Percentiles rank a stretch among this genome's conserved stretches.
Conservation (phyloP, 2,329 filamentous ascomycete species). For the Hansfordia pulvinata region DNA sequence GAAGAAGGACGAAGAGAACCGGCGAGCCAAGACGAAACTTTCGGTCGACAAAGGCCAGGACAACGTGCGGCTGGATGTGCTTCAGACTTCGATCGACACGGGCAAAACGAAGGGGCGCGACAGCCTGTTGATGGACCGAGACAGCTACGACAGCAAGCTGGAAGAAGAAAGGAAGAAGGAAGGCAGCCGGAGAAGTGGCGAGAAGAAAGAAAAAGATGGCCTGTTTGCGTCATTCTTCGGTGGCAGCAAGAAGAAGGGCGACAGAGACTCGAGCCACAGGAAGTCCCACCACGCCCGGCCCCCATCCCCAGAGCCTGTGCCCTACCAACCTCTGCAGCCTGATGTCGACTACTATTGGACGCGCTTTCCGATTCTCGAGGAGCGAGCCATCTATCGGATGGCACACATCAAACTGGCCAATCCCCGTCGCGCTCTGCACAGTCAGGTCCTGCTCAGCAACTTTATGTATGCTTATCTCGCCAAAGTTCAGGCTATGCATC, state of each 20-base stretch:
- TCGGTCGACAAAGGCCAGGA: constrained; percentile 52
- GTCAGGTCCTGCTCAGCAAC: constrained; percentile 91
- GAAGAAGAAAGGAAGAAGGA: constrained; percentile 78
- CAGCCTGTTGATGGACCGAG: constrained; percentile 71
- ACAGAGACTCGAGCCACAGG: constrained; percentile 60
- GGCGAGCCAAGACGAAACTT: constrained; percentile 51
- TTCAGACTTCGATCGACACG: constrained; percentile 77
- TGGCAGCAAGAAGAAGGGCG: constrained; percentile 74
- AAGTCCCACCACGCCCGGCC: constrained; percentile 59
- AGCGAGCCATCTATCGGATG: constrained; percentile 96
- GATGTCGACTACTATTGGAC: constrained; percentile 96
- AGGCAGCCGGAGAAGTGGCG: constrained; percentile 55
- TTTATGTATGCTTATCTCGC: constrained; percentile 99
- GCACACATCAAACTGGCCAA: constrained; percentile 99
- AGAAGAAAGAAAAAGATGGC: constrained; percentile 86
- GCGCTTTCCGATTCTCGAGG: constrained; percentile 85
- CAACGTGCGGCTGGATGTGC: constrained; percentile 68
- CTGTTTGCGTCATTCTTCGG: constrained; percentile 93
- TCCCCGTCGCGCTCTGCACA: constrained; percentile 78
- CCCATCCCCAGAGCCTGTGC: constrained; percentile 67
- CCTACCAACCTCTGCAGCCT: constrained; percentile 58
- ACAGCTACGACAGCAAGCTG: constrained; percentile 55
- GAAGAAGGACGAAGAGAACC: constrained; percentile 45
- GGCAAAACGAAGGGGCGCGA: constrained; percentile 56
- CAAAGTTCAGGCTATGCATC: constrained; percentile 98